A percentile compares a stretch with the other conserved stretches of the same genome.
Conservation (phyloP, 768 basidiomycete species). For the Boletus rubescentipes region DNA sequence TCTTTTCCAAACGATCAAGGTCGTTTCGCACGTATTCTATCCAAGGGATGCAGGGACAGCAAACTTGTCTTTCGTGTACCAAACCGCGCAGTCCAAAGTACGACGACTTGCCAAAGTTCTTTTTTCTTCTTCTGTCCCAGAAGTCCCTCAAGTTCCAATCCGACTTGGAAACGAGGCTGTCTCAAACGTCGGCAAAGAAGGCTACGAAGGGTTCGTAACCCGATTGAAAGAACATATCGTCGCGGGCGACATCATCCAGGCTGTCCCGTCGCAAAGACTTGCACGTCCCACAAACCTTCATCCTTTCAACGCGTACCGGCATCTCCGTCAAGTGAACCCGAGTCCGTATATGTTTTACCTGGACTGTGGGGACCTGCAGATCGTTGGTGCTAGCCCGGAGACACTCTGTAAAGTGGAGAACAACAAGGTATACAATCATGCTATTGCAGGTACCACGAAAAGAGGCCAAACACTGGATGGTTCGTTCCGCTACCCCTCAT, state of each 20-base stretch:
- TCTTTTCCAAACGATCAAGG: conserved; percentile 90
- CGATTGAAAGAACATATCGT: conserved; percentile 92
- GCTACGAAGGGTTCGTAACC: conserved; percentile 91
- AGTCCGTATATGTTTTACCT: conserved; percentile 99
- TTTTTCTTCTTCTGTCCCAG: conserved; percentile 50
- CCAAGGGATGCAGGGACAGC: conserved; percentile 64
- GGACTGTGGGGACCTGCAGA: conserved; percentile 88
- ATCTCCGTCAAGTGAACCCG: conserved; percentile 91
- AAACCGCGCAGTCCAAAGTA: conserved; percentile 81
- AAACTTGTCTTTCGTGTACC: conserved; percentile 83
- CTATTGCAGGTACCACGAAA: conserved; percentile 93
- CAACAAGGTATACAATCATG: conserved; percentile 94
- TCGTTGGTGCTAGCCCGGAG: conserved; percentile 98
- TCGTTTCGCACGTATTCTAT: conserved; percentile 94
- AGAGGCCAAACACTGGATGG: conserved; percentile 86
- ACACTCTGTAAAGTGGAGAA: conserved; percentile 93
- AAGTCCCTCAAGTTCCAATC: conserved; percentile 64
- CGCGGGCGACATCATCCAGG: conserved; percentile 97
- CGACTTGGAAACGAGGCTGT: conserved; percentile 64
- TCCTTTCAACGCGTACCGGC: conserved; percentile 96
- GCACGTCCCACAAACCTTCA: conserved; percentile 83
- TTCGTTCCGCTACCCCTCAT: conserved; percentile 35
- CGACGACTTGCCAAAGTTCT: conserved; percentile 76
- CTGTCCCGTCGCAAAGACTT: conserved; percentile 93
- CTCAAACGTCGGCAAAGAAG: conserved; percentile 91